Conservation (phyloP, 2,329 filamentous ascomycete species). For the Exserohilum rostratum region DNA sequence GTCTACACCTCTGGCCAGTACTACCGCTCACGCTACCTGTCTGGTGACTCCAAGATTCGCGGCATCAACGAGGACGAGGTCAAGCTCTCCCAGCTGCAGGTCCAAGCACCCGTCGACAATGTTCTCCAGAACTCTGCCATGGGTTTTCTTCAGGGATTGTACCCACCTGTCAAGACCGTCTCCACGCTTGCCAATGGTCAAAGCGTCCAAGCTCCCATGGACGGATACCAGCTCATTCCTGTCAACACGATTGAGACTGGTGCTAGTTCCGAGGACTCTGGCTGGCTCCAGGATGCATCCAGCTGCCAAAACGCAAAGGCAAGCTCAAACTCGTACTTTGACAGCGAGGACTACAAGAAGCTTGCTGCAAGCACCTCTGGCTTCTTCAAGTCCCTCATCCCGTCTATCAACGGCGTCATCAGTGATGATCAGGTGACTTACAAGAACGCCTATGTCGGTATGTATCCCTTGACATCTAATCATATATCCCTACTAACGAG, state of each 20-base stretch:
- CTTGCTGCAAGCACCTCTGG: slow-evolving; percentile 56
- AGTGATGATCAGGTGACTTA: slow-evolving; percentile 56
- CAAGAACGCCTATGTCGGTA: slow-evolving; percentile 71
- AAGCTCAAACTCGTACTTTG: slow-evolving; percentile 66
- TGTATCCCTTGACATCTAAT: background rate
- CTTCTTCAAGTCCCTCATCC: slow-evolving; percentile 61
- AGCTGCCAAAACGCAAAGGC: slow-evolving; percentile 61
- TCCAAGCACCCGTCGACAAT: slow-evolving; percentile 73
- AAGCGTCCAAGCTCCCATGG: slow-evolving; percentile 68
- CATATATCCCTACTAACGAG: background rate
- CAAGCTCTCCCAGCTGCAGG: slow-evolving; percentile 71
- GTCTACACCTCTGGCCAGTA: slow-evolving; percentile 74
- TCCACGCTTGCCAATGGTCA: slow-evolving; percentile 75
- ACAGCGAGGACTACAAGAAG: slow-evolving; percentile 56
- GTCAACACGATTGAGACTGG: slow-evolving; percentile 67
- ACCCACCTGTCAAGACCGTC: slow-evolving; percentile 69
- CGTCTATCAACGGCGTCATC: slow-evolving; percentile 61
- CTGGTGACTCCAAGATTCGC: slow-evolving; percentile 65
- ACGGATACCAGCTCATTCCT: slow-evolving; percentile 84
- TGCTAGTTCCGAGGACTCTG: slow-evolving; percentile 62
- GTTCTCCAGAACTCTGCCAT: slow-evolving; percentile 82
- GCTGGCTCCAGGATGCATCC: slow-evolving; percentile 65
- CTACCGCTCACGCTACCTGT: slow-evolving; percentile 79
- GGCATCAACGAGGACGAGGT: slow-evolving; percentile 71
- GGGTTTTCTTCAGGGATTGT: slow-evolving; percentile 84